Evolutionary conservation across 306 rosid species (phyloP).

Genomic region (Prinsepia uniflora): DNA sequence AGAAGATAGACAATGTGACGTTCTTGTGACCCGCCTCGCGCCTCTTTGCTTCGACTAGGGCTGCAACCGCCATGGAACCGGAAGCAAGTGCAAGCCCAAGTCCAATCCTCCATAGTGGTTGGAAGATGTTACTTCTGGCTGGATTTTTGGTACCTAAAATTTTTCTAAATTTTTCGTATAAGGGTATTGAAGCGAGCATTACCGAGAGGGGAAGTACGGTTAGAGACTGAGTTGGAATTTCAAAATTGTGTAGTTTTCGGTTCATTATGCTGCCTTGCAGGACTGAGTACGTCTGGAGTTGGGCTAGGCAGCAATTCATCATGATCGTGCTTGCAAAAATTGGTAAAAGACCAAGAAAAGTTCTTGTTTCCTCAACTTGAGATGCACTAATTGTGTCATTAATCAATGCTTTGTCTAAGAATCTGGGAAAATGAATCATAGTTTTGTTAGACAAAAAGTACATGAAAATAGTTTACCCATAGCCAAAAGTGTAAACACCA

Average conservation of each 20-base stretch:
- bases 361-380: slow-evolving; percentile 38
- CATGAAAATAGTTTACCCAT: background rate
- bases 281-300: slow-evolving; percentile 36
- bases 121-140: background rate
- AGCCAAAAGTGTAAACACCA: background rate
- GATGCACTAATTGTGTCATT: slow-evolving; percentile 7
- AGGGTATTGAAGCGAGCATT: slow-evolving; percentile 23
- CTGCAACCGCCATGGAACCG: slow-evolving; percentile 32
- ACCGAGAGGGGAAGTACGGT: slow-evolving; percentile 22
- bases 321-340: slow-evolving; percentile 36
- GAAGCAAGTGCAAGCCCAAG: slow-evolving; percentile 34
- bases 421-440: slow-evolving; percentile 12
- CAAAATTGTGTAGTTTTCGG: slow-evolving; percentile 21
- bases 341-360: slow-evolving; percentile 33
- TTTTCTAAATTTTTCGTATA: slow-evolving; percentile 21
- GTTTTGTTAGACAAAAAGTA: background rate
- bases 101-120: slow-evolving; percentile 31
- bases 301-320: slow-evolving; percentile 40
- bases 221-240: slow-evolving; percentile 35
- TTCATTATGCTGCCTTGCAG: slow-evolving; percentile 38
- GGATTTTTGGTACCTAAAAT: background rate
- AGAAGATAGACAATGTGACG: slow-evolving; percentile 28
- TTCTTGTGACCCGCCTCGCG: slow-evolving; percentile 20
- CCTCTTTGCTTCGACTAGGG: slow-evolving; percentile 33
- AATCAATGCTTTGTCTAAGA: slow-evolving; percentile 31